Evolutionary conservation across 164 flowering plant genomes (phyloP).

Genomic region (Houttuynia cordata): DNA sequence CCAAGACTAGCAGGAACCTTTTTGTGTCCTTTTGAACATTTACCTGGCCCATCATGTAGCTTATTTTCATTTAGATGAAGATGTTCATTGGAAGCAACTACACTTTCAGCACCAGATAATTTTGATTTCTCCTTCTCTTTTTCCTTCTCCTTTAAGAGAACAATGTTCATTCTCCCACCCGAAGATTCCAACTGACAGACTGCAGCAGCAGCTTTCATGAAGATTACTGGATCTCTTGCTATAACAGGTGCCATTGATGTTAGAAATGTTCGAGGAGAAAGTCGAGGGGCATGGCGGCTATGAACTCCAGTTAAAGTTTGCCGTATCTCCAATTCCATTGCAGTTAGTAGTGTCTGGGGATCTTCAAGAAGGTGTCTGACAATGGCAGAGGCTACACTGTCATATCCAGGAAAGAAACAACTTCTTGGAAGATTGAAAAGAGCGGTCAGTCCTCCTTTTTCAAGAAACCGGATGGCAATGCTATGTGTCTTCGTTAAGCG

Average conservation of each 20-base stretch:
- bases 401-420: constrained; percentile 81
- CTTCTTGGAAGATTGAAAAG: constrained; percentile 69
- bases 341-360: constrained; percentile 89
- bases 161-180: constrained; percentile 58
- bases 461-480: constrained; percentile 72
- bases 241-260: constrained; percentile 86
- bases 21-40: constrained; percentile 65
- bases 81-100: constrained; percentile 44
- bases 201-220: constrained; percentile 74
- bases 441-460: constrained; percentile 64
- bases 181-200: constrained; percentile 81
- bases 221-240: constrained; percentile 73
- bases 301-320: constrained; percentile 49
- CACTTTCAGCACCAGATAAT: constrained; percentile 41
- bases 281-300: constrained; percentile 53
- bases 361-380: constrained; percentile 88
- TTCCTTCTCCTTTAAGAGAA: constrained; percentile 64
- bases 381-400: constrained; percentile 71
- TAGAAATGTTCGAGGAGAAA: constrained; percentile 48
- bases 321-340: constrained; percentile 89
- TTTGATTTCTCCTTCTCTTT: constrained; percentile 66
- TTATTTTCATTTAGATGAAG: constrained; percentile 60
- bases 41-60: constrained; percentile 47
- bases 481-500: constrained; percentile 75
- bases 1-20: constrained; percentile 63